Percentiles rank a stretch among this genome's conserved stretches.
These are phyloP conservation scores for Colletotrichum lini DNA, from an alignment of 2,329 filamentous ascomycete species.

Conservation along the genomic window DNA sequence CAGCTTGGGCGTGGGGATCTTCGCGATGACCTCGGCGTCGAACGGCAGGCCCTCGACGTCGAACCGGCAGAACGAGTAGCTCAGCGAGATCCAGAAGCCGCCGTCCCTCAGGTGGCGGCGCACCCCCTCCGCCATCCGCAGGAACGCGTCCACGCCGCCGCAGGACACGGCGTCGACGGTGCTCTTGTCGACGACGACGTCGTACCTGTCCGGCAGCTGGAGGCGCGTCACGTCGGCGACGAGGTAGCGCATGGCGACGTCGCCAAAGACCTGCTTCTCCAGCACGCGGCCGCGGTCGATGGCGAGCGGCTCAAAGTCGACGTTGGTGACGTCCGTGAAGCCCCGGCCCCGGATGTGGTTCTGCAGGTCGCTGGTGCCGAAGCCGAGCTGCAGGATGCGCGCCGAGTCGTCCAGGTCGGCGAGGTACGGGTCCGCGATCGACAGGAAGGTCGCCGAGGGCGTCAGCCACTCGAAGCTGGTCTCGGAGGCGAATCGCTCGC, in stretches of 20 bases:
- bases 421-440: constrained; percentile 57
- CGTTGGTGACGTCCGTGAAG: constrained; percentile 61
- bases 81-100: constrained; percentile 64
- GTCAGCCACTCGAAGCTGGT: constrained; percentile 64
- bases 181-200: constrained; percentile 65
- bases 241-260: constrained; percentile 59
- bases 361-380: constrained; percentile 65
- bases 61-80: constrained; percentile 61
- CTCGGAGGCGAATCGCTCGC: constrained; percentile 60
- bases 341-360: constrained; percentile 60
- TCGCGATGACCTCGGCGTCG: constrained; percentile 57
- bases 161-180: constrained; percentile 65
- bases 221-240: constrained; percentile 63
- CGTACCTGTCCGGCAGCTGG: constrained; percentile 48
- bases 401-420: constrained; percentile 45
- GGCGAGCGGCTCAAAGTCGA: constrained; percentile 66
- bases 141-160: constrained; percentile 55
- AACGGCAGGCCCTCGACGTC: constrained; percentile 56
- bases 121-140: constrained; percentile 57
- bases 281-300: constrained; percentile 58
- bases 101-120: constrained; percentile 51
- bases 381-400: constrained; percentile 62
- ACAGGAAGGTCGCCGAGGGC: constrained; percentile 58
- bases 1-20: constrained; percentile 58
- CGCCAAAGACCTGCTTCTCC: constrained; percentile 59